These are phyloP conservation scores for Macroventuria anomochaeta DNA, from an alignment of 2,329 filamentous ascomycete species.

Conservation along the genomic window DNA sequence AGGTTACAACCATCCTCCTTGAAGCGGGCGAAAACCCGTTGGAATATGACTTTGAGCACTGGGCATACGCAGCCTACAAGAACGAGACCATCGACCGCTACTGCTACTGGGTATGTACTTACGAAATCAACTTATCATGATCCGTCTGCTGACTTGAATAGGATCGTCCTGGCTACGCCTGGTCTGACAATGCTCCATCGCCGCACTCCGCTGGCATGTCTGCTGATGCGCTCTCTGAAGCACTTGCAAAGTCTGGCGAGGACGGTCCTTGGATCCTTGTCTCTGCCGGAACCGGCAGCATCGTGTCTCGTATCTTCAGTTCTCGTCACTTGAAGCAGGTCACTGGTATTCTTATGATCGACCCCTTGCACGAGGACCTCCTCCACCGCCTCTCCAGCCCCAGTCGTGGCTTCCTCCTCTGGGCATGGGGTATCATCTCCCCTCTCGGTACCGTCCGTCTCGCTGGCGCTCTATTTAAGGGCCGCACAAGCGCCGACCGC, in stretches of 20 bases:
- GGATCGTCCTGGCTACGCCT: slow-evolving; percentile 87
- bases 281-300: slow-evolving; percentile 82
- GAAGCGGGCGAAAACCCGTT: slow-evolving; percentile 83
- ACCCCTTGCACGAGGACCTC: slow-evolving; percentile 87
- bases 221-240: slow-evolving; percentile 87
- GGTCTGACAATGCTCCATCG: slow-evolving; percentile 90
- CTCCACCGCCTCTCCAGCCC: slow-evolving; percentile 71
- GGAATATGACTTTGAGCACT: slow-evolving; percentile 78
- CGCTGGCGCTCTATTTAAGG: slow-evolving; percentile 79
- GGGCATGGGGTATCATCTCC: slow-evolving; percentile 83
- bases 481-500: slow-evolving; percentile 80
- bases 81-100: slow-evolving; percentile 87
- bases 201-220: slow-evolving; percentile 92
- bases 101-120: slow-evolving; percentile 72
- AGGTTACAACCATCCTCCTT: slow-evolving; percentile 79
- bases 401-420: slow-evolving; percentile 79
- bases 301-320: slow-evolving; percentile 91
- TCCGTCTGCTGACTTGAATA: background rate
- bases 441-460: slow-evolving; percentile 85
- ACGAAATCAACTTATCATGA: background rate
- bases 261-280: slow-evolving; percentile 87
- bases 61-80: slow-evolving; percentile 75
- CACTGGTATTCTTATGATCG: slow-evolving; percentile 81
- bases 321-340: slow-evolving; percentile 79
- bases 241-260: slow-evolving; percentile 79